Base-by-base conservation (phyloP, 2,329 filamentous ascomycete species). In the Aspergillus caelatus region DNA sequence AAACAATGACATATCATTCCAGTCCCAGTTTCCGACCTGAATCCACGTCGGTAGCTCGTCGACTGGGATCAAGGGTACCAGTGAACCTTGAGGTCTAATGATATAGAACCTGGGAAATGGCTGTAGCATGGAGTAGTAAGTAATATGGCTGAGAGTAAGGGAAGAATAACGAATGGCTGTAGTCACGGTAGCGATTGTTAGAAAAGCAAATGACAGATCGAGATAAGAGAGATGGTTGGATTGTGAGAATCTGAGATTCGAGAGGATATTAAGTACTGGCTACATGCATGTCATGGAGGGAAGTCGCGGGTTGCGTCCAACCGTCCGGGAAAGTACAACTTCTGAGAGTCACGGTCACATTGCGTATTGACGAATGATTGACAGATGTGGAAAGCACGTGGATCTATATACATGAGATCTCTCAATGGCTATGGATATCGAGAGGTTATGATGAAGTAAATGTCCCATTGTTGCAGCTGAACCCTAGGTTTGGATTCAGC, bases 31-130 rank as follows among this genome's bases (percentile, higher is more conserved):
- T 26, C 71, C 70, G n/a, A 79, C 34, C 19, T 72, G 68, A 10
- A 78, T 54, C 73, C 76, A 77, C 1, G 64, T 52, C 3, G 80
- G 80, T 4, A 83, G 68, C 68, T 83, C 80, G 60, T 82, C 81
- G 9, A 80, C 58, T 0, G 81, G 73, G 26, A 83, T 75, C 30
- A 83, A 69, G 9, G 81, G 80, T 12, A 78, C 73, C 16, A 75
- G 62, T 8, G 65, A 62, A 8, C 75, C 72, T 43, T 77, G 76
- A 2, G 74, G 72, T 2, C 81, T 75, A 41, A 75, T 68, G 48
- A 82, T 67, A 62, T 77, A 82, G 68, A 77, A 81, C 16, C 71
- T 66, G 4, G 80, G 79, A 23, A 68, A 70, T 26, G 73, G 71
- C 7, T 68, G 72, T 21, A 48, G 60, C 62, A 62, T 65, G 14